phyloP scores from a whole-genome alignment of 2,329 filamentous ascomycete genomes.

The Trichophyton rubrum region DNA sequence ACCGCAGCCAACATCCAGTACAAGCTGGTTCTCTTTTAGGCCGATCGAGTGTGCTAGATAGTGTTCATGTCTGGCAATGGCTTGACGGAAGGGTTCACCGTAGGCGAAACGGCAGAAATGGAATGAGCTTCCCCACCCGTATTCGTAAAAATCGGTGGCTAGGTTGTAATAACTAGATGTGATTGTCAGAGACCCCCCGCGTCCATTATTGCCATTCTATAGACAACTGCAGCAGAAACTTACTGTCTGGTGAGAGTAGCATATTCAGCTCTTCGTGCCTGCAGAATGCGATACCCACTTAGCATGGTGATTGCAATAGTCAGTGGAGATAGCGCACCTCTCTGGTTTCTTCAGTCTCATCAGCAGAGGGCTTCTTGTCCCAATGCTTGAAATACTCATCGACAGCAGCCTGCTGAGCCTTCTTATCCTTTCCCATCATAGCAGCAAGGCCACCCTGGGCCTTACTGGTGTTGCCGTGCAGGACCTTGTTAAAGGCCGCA shows the following conservation, averaged over 20 bases:
- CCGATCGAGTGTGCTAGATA: constrained; percentile 86
- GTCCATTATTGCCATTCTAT: background rate
- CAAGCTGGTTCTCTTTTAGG: constrained; percentile 73
- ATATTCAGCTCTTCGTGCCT: constrained; percentile 76
- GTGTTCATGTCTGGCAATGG: constrained; percentile 93
- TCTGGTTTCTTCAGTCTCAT: constrained; percentile 72
- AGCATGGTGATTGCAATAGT: background rate
- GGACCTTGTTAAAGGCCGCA: constrained; percentile 78
- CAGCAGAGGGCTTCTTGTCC: constrained; percentile 67
- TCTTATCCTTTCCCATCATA: constrained; percentile 71
- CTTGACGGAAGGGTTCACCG: constrained; percentile 77
- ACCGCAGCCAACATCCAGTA: constrained; percentile 93
- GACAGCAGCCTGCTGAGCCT: constrained; percentile 66
- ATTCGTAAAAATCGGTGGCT: constrained; percentile 92
- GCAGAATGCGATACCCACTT: constrained; percentile 8
- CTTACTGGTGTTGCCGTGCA: constrained; percentile 65
- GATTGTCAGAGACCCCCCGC: background rate
- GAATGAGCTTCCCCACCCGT: constrained; percentile 92
- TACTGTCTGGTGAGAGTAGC: constrained; percentile 87
- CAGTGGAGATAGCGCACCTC: constrained; percentile 43
- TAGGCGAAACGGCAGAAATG: constrained; percentile 91
- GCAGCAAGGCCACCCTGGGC: constrained; percentile 62
- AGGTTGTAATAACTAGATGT: constrained; percentile 76
- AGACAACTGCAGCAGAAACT: constrained; percentile 24
- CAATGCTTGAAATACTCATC: constrained; percentile 96